Evolutionary conservation across 129 eudicot species (phyloP).

Genomic region (Rutidosis leptorrhynchoides): DNA sequence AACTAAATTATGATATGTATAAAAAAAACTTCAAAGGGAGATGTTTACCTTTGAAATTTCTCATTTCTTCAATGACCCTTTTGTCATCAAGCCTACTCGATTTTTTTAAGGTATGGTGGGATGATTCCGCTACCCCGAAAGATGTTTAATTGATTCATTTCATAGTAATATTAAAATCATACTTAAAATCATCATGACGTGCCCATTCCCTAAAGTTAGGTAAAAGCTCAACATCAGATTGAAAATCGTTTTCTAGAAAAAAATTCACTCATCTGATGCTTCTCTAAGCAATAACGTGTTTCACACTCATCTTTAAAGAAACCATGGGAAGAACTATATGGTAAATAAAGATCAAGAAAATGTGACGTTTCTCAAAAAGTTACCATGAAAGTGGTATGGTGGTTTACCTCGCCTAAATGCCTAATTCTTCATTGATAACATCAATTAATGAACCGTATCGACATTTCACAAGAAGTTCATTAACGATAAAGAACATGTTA

Average conservation of each 20-base stretch:
- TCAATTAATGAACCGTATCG: neutral
- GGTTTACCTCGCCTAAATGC: neutral
- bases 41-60: neutral
- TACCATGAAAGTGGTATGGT: no score
- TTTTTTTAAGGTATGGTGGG: neutral
- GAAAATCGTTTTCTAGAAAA: no score
- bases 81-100: neutral
- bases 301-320: neutral
- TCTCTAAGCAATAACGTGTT: neutral
- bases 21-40: no score
- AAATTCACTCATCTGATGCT: no score
- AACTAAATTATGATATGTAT: no score
- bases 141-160: neutral
- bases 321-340: neutral
- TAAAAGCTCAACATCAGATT: neutral
- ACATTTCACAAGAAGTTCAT: neutral
- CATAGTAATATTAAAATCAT: neutral
- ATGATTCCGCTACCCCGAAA: neutral
- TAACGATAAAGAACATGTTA: neutral
- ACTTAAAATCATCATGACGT: neutral
- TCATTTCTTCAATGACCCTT: neutral
- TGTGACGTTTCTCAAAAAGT: neutral
- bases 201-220: neutral
- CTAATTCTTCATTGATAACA: neutral
- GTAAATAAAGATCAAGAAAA: neutral